Evolutionary conservation across 2,329 filamentous ascomycete species (phyloP), one percentile per base, ranked within the genome.

Genomic region (Hypoxylon sp.): DNA sequence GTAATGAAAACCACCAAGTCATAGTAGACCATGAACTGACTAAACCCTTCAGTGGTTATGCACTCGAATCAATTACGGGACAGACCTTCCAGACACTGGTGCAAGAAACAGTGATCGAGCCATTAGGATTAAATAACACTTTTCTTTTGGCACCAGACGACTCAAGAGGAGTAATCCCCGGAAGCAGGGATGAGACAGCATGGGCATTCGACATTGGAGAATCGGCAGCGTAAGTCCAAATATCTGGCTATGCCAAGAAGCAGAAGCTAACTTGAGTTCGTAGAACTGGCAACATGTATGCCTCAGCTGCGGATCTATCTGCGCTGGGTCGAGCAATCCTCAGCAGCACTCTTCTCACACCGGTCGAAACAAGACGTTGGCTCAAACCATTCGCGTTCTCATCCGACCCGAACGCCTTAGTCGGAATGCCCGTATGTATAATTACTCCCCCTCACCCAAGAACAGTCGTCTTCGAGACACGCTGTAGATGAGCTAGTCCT

Each of bases 321-420:
- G 57, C 68, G 2, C 44, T 73, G 15, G 65, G 65, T 4, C 63
- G 63, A 32, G 56, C 65, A 2, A 67, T 67, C 21, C 59, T 67
- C 7, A 64, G 70, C 49, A 62, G 67, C 20, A 71, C 70, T 0
- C 62, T 75, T 6, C 66, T 75, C 5, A 55, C 69, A 0, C 59
- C 65, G 0, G 62, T 67, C 5, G 54, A 60, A 16, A 75, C 73
- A 0, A 64, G 67, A 17, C 67, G 65, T 13, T 75, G 73, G 73
- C 67, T 75, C 57, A 75, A 75, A 40, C 73, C 73, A 0, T 65
- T 68, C 16, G 60, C 70, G 0, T 70, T 69, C 44, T 74, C 73
- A 2, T 67, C 72, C 0, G 69, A 72, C 29, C 67, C 75, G 2
- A 64, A 65, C 30, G 73, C 72, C 47, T 66, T 69, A 2, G 65